phyloP scores from a whole-genome alignment of 306 rosid genomes.

The Comarum palustre region DNA sequence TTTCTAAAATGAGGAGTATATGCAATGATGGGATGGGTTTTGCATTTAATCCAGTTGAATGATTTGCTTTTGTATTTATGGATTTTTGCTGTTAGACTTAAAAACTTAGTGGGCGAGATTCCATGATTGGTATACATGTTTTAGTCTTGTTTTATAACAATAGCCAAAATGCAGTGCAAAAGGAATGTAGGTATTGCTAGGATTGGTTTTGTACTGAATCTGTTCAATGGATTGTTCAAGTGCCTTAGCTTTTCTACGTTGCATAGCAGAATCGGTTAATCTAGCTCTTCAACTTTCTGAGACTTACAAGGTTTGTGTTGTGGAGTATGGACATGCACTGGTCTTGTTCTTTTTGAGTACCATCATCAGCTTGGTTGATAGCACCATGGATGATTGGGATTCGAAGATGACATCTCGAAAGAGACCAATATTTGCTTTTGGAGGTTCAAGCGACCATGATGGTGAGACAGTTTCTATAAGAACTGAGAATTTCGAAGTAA shows the following conservation, averaged over 20 bases:
- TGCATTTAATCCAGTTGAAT: background rate
- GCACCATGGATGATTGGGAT: conserved; percentile 59
- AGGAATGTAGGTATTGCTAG: background rate
- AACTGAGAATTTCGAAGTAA: conserved; percentile 24
- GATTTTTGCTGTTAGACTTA: background rate
- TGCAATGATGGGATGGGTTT: background rate
- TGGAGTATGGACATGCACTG: conserved; percentile 62
- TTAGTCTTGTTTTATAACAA: background rate
- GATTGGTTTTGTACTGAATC: background rate
- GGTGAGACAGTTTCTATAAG: conserved; percentile 45
- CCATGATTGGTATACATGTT: background rate
- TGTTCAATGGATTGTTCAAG: conserved; percentile 17
- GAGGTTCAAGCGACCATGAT: conserved; percentile 21
- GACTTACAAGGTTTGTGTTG: conserved; percentile 29
- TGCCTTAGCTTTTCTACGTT: conserved; percentile 11
- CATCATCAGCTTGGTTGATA: conserved; percentile 48
- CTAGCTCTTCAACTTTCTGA: conserved; percentile 56
- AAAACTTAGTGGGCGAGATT: background rate
- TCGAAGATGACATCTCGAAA: conserved; percentile 33
- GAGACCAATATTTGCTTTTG: conserved; percentile 34
- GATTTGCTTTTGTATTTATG: background rate
- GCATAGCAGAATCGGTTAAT: conserved; percentile 54
- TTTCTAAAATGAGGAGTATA: background rate
- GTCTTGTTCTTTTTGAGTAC: conserved; percentile 55
- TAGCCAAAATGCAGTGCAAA: background rate